Conservation (phyloP, 257 asterid genomes). For the Perilla frutescens region DNA sequence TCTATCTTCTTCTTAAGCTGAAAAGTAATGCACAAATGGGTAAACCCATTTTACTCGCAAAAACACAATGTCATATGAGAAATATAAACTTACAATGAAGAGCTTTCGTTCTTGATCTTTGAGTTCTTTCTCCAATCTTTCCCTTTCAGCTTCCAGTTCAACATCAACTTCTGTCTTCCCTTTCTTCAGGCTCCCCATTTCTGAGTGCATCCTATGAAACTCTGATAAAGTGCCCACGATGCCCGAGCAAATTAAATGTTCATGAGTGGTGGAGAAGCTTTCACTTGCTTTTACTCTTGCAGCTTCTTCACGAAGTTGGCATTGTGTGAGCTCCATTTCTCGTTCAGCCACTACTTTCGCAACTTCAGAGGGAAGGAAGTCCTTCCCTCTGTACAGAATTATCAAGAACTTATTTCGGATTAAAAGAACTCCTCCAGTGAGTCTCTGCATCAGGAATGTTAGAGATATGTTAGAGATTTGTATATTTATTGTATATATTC, state of each 20-base stretch:
- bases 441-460: conserved; percentile 57
- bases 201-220: conserved; percentile 62
- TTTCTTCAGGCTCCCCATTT: conserved; percentile 36
- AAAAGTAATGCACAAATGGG: conserved; percentile 36
- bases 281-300: conserved; percentile 80
- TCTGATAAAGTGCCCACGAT: conserved; percentile 75
- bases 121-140: conserved; percentile 73
- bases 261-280: conserved; percentile 44
- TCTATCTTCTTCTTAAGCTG: conserved; percentile 84
- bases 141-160: conserved; percentile 63
- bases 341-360: conserved; percentile 67
- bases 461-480: too few species aligned
- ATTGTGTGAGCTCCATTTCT: conserved; percentile 64
- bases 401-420: conserved; percentile 87
- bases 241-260: conserved; percentile 44
- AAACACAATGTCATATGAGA: conserved; percentile 29
- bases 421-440: conserved; percentile 87
- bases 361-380: conserved; percentile 80
- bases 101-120: conserved; percentile 60
- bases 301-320: conserved; percentile 79
- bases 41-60: conserved; percentile 27
- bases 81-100: conserved; percentile 54
- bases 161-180: conserved; percentile 52
- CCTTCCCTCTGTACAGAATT: conserved; percentile 91
- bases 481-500: too few species aligned